Evolutionary conservation across 305 asterid species (phyloP).

Genomic region (Solanum chacoense): DNA sequence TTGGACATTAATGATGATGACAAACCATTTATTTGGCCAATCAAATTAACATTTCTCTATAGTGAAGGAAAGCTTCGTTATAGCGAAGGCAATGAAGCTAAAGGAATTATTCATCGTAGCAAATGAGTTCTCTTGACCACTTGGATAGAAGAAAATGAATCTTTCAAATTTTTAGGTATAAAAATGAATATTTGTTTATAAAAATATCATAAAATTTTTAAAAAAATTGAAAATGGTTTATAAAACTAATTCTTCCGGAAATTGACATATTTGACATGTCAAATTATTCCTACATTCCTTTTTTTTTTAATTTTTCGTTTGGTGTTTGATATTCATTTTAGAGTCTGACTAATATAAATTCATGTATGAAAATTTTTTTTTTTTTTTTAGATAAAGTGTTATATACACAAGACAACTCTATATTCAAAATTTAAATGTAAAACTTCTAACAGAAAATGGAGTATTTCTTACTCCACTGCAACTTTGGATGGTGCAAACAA

Average conservation of each 20-base stretch:
- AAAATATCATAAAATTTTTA: neutral
- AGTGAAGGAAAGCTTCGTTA: neutral
- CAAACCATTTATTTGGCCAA: neutral
- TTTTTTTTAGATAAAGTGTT: neutral
- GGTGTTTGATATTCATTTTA: neutral
- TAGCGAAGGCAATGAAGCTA: neutral
- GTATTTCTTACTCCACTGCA: neutral
- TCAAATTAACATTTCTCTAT: neutral
- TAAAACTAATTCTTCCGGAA: neutral
- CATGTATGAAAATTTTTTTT: rapidly evolving
- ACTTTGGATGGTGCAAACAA: neutral
- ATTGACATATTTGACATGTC: neutral
- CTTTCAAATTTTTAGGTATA: neutral
- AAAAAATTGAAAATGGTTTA: neutral
- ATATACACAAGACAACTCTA: rapidly evolving
- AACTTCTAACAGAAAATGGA: neutral
- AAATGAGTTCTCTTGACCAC: neutral
- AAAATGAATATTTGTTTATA: neutral
- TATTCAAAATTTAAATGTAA: neutral
- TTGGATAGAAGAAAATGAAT: neutral
- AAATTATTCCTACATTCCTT: neutral
- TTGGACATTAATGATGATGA: neutral
- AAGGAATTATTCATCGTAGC: neutral
- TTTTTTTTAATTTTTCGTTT: neutral
- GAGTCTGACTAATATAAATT: neutral